Base-by-base conservation (phyloP, 306 rosid species). In the Morella rubra region DNA sequence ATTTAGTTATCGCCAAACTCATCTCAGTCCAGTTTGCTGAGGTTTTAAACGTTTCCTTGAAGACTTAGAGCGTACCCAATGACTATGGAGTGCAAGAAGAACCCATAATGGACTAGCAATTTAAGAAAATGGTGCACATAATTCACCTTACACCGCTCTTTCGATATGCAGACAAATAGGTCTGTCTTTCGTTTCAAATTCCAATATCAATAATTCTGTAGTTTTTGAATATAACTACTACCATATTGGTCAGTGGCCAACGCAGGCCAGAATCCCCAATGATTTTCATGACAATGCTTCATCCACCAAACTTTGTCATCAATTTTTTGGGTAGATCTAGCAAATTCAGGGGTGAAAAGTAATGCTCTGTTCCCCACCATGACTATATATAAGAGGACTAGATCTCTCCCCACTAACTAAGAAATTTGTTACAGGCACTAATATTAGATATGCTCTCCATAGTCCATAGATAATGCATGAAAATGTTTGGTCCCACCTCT, bases 401-500 rank as follows among this genome's bases (percentile, higher is more conserved):
- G 18, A 68, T 37, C 52, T 68, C 8, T 68, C 32, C 41, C 72
- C 72, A 4, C 53, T 68, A 16, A 44, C 19, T 44, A 68, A 20
- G n/a, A 13, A 69, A 45, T 32, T 32, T 32, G 37, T 32, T 32
- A 0, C 55, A 22, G 13, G 4, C 52, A 10, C 51, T 8, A 0
- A 60, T 40, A 60, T 32, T 32, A 32, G 37, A 32, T 32, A 32
- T 32, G 37, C 37, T 32, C 37, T 32, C 37, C 37, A 32, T 32
- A 32, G 37, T 32, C 37, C 37, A 32, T 32, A 32, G 37, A 32
- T 32, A 2, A 2, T 65, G 76, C 84, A 86, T 77, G 74, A 64
- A 84, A 76, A 81, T 62, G 6, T 15, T 8, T 52, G 79, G 84
- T 70, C 84, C 80, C 83, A 73, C 76, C 80, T 44, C 62, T 74